Conservation (phyloP, 140 eudicot genomes). For the Stevia rebaudiana region DNA sequence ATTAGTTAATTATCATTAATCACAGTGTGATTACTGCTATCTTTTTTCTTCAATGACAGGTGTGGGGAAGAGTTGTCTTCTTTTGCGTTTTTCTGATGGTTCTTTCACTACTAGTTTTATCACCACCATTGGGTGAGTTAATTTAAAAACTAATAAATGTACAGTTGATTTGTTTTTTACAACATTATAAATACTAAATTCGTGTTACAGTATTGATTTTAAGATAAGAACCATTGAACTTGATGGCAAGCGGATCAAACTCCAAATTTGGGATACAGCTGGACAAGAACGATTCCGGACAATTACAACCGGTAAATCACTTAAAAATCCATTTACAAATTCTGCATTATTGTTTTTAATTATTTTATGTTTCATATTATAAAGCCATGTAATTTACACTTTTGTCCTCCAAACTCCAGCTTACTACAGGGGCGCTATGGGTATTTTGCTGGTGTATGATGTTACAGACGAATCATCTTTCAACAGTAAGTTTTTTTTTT, state of each 20-base stretch:
- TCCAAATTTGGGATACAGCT: slow-evolving; percentile 64
- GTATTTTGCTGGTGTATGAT: slow-evolving; percentile 59
- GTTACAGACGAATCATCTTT: slow-evolving; percentile 57
- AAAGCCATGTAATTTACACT: neutral
- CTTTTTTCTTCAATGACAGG: too few species aligned
- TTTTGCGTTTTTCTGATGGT: slow-evolving; percentile 53
- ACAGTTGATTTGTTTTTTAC: neutral
- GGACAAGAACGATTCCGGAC: slow-evolving; percentile 65
- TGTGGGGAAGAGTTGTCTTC: slow-evolving; percentile 59
- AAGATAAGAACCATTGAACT: slow-evolving; percentile 58
- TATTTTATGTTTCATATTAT: neutral
- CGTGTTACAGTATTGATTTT: slow-evolving; percentile 41
- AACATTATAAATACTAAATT: neutral
- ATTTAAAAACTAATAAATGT: neutral
- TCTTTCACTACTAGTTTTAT: slow-evolving; percentile 57
- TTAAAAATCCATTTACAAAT: too few species aligned
- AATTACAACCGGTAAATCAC: slow-evolving; percentile 48
- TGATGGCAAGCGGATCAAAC: slow-evolving; percentile 55
- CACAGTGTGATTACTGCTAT: too few species aligned
- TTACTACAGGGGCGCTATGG: slow-evolving; percentile 67
- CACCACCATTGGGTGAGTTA: slow-evolving; percentile 59
- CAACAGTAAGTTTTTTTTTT: slow-evolving; percentile 50
- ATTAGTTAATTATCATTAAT: too few species aligned
- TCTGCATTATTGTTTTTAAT: neutral
- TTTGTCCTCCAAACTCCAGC: slow-evolving; percentile 23